These are phyloP conservation scores for Chromera velia DNA, from an alignment of 73 alveolate genomes.

Conservation along the genomic window DNA sequence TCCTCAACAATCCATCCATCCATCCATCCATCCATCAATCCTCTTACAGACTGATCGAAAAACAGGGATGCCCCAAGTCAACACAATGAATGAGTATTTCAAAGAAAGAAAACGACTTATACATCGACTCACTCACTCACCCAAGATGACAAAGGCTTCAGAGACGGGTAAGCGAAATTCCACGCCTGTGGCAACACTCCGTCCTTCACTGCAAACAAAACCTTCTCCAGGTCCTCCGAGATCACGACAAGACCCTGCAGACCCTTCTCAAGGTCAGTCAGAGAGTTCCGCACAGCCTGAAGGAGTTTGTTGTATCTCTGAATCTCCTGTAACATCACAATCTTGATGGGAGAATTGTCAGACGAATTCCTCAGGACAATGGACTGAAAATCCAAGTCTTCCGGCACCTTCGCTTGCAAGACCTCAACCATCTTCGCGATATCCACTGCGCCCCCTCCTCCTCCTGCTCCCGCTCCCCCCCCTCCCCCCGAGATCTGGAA, in stretches of 20 bases:
- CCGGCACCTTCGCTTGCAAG: conserved; percentile 78
- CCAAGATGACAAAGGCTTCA: conserved; percentile 95
- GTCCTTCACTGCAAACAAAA: conserved; percentile 79
- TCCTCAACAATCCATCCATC: too few relatives aligned
- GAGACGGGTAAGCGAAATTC: conserved; percentile 79
- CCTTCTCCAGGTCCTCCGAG: conserved; percentile 89
- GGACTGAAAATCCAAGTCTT: conserved; percentile 79
- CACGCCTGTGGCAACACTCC: conserved; percentile 87
- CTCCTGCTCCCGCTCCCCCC: conserved; percentile 78
- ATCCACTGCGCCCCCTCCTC: conserved; percentile 73
- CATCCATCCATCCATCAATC: too few relatives aligned
- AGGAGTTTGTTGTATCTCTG: conserved; percentile 85
- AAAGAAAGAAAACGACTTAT: too few relatives aligned
- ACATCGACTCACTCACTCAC: too few relatives aligned
- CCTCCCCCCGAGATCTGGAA: conserved; percentile 72
- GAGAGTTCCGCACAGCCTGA: conserved; percentile 59
- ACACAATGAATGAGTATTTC: too few relatives aligned
- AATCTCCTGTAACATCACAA: conserved; percentile 92
- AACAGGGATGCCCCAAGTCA: too few relatives aligned
- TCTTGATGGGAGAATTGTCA: conserved; percentile 89
- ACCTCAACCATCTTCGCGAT: conserved; percentile 69
- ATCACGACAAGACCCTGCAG: conserved; percentile 91
- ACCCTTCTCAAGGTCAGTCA: conserved; percentile 86
- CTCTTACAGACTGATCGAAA: too few relatives aligned
- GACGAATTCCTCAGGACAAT: conserved; percentile 67